Evolutionary conservation across 345 rosid genomes (phyloP), one percentile per base, ranked within the genome.

Genomic region (Corymbia maculata): DNA sequence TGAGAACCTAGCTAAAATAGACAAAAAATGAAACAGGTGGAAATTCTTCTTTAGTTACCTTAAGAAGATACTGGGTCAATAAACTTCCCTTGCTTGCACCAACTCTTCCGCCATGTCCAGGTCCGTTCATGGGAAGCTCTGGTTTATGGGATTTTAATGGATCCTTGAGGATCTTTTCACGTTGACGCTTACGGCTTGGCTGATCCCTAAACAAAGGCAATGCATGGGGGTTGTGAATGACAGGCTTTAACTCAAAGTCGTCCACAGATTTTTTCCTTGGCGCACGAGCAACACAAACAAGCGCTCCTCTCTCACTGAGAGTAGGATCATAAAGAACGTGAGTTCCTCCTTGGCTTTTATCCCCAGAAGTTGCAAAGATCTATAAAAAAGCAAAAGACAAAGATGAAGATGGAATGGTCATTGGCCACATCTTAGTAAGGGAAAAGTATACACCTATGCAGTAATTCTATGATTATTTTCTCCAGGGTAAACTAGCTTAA

Each of bases 221-320:
- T 22, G 99, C 97, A 89, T 98, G 99, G 85, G 99, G 99, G 86
- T 98, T 98, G 93, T 98, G 99, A 87, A 98, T 96, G 80, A 96
- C 97, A 89, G 93, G 99, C 86, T 94, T 94, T 49, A 92, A 93
- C 95, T 92, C 97, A 92, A 97, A 96, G 92, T 97, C 99, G 86
- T 98, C 99, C 75, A 98, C 90, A 82, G 99, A 98, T 91, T 97
- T 95, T 92, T 95, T 95, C 94, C 99, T 94, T 36, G 98, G 99
- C 16, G 98, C 99, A 86, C 98, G 96, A 86, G 98, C 98, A 89
- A 97, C 97, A 90, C 99, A 98, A 21, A 95, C 98, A 59, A 97
- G 98, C 88, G 99, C 99, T 51, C 99, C 99, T 92, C 95, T 96
- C 94, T 95, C 96, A 44, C 99, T 97, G 57, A 93, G 90, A 51